phyloP scores from a whole-genome alignment of 2,329 filamentous ascomycete species.

The Microdochium trichocladiopsis region DNA sequence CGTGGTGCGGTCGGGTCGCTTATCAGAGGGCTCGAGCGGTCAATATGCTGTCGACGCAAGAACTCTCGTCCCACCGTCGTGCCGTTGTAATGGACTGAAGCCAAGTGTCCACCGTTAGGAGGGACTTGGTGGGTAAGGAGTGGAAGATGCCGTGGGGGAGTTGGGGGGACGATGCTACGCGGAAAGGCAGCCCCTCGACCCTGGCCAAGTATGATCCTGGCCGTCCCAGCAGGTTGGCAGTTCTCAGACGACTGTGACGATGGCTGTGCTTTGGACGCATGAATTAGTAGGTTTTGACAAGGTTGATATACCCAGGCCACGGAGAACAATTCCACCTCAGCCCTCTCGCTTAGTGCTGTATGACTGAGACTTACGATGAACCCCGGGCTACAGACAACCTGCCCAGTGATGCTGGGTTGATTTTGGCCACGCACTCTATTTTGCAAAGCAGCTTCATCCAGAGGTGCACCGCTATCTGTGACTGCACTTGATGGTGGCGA shows the following conservation, averaged over 20 bases:
- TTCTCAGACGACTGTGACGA: not conserved
- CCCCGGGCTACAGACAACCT: no score
- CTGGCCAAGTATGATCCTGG: constrained; percentile 2
- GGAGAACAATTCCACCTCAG: not conserved
- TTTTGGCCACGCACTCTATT: no score
- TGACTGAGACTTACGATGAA: no score
- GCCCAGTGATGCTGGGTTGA: no score
- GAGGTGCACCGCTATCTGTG: no score
- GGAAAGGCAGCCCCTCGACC: constrained; percentile 10
- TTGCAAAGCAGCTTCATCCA: no score
- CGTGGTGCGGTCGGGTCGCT: not conserved
- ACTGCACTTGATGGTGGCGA: no score
- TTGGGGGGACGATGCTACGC: not conserved
- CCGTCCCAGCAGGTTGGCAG: not conserved
- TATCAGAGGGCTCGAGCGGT: not conserved
- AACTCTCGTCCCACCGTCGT: not conserved
- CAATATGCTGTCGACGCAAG: not conserved
- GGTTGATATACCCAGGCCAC: not conserved
- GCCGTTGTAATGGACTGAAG: not conserved
- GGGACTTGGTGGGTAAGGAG: not conserved
- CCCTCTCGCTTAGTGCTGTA: no score
- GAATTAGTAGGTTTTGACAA: not conserved
- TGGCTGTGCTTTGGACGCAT: not conserved
- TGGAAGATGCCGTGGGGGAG: not conserved
- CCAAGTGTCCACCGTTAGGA: not conserved